A percentile compares a stretch with the other conserved stretches of the same genome.
Evolutionary conservation across 1,139 yeast species (phyloP).

Genomic region (Hansenula anomala): DNA sequence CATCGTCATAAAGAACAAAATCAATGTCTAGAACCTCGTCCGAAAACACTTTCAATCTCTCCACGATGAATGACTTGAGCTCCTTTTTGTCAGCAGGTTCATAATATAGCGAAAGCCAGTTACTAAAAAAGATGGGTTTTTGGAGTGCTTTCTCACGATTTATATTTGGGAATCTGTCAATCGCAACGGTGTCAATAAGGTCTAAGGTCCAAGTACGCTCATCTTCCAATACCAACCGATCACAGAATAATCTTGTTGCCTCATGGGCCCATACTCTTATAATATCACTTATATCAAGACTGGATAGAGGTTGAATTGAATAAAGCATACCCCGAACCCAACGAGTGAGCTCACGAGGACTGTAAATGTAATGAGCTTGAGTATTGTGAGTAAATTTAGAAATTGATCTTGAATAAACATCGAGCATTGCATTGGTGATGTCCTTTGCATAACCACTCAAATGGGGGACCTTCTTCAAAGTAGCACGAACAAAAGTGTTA

Average conservation of each 20-base stretch:
- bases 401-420: constrained; percentile 48
- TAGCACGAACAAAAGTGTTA: constrained; percentile 48
- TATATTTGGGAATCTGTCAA: constrained; percentile 42
- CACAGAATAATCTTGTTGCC: constrained; percentile 71
- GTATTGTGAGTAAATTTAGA: constrained; percentile 30
- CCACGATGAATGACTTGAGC: constrained; percentile 50
- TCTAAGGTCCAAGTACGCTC: constrained; percentile 52
- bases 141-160: constrained; percentile 33
- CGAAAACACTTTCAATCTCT: constrained; percentile 64
- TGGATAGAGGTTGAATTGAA: constrained; percentile 40
- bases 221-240: constrained; percentile 48
- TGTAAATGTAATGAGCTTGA: constrained; percentile 62
- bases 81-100: constrained; percentile 48
- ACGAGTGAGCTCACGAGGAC: constrained; percentile 90
- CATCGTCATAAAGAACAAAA: constrained; percentile 62
- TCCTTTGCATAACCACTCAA: constrained; percentile 48
- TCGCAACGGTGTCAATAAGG: constrained; percentile 36
- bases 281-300: constrained; percentile 37
- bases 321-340: constrained; percentile 79
- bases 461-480: constrained; percentile 60
- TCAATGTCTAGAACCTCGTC: constrained; percentile 70
- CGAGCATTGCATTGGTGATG: constrained; percentile 62
- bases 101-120: constrained; percentile 69
- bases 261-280: constrained; percentile 80
- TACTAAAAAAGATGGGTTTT: constrained; percentile 59